Evolutionary conservation across 306 rosid species (phyloP).

Genomic region (Castanea crenata): DNA sequence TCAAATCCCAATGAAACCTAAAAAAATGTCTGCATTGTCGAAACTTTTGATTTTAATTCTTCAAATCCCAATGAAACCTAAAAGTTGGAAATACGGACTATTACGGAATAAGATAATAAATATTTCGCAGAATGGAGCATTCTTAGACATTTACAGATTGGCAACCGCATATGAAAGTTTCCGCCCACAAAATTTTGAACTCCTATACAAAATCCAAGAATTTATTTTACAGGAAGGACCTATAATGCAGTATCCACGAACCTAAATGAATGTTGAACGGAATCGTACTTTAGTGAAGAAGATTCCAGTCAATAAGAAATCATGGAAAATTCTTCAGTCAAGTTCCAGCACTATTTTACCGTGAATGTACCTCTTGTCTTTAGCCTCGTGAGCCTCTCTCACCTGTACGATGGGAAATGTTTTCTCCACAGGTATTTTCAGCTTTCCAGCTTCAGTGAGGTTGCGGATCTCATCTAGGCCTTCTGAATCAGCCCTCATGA

Average conservation of each 20-base stretch:
- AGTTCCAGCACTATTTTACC: constrained; percentile 90
- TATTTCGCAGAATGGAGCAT: not conserved
- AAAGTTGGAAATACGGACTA: not conserved
- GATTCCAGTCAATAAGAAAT: constrained; percentile 6
- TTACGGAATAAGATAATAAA: not conserved
- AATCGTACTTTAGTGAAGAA: constrained; percentile 11
- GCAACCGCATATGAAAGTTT: not conserved
- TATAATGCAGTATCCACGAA: constrained; percentile 15
- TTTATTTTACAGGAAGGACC: constrained; percentile 25
- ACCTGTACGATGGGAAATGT: constrained; percentile 81
- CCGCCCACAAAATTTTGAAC: not conserved
- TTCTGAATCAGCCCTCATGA: constrained; percentile 87
- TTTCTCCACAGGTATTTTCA: constrained; percentile 82
- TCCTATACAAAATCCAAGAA: constrained; percentile 4
- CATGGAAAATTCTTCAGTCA: constrained; percentile 42
- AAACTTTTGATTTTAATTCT: too few relatives aligned
- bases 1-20: too few relatives aligned
- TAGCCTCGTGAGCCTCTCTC: constrained; percentile 84
- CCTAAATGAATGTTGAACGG: constrained; percentile 14
- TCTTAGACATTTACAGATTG: constrained; percentile 26
- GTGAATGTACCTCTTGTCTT: constrained; percentile 62
- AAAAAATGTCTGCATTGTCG: too few relatives aligned
- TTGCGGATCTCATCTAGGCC: constrained; percentile 72
- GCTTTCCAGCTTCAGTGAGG: constrained; percentile 77
- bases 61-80: too few relatives aligned